These are phyloP conservation scores for Quillaja saponaria DNA, from an alignment of 306 rosid genomes.

Conservation along the genomic window DNA sequence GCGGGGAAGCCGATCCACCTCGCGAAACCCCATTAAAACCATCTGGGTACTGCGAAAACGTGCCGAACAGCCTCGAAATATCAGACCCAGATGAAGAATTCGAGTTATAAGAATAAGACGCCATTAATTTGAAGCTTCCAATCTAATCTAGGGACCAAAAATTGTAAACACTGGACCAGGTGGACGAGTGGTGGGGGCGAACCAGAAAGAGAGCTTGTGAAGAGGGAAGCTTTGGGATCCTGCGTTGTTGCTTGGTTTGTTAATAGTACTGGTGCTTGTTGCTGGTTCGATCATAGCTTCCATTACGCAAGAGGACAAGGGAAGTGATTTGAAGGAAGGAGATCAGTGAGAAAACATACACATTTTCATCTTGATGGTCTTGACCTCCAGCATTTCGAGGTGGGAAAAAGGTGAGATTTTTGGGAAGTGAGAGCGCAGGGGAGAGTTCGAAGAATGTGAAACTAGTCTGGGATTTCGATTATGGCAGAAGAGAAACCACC, in stretches of 20 bases:
- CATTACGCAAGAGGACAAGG: slow-evolving; percentile 40
- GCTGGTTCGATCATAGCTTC: slow-evolving; percentile 51
- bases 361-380: slow-evolving; percentile 51
- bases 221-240: slow-evolving; percentile 41
- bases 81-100: slow-evolving; percentile 38
- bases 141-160: slow-evolving; percentile 32
- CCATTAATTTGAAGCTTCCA: slow-evolving; percentile 32
- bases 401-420: slow-evolving; percentile 12
- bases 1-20: slow-evolving; percentile 37
- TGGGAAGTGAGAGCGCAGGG: slow-evolving; percentile 26
- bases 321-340: slow-evolving; percentile 16
- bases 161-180: slow-evolving; percentile 50
- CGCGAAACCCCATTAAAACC: slow-evolving; percentile 25
- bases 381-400: slow-evolving; percentile 40
- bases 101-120: slow-evolving; percentile 36
- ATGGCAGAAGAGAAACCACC: slow-evolving; percentile 18
- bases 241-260: slow-evolving; percentile 38
- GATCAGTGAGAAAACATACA: slow-evolving; percentile 53
- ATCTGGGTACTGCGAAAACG: slow-evolving; percentile 31
- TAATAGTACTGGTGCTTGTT: slow-evolving; percentile 23
- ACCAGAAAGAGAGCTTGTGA: slow-evolving; percentile 69
- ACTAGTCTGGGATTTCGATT: slow-evolving; percentile 37
- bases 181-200: slow-evolving; percentile 70
- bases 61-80: slow-evolving; percentile 31
- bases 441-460: slow-evolving; percentile 20